phyloP scores from a whole-genome alignment of 1,284 basidiomycete genomes.

The Kwoniella shivajii region DNA sequence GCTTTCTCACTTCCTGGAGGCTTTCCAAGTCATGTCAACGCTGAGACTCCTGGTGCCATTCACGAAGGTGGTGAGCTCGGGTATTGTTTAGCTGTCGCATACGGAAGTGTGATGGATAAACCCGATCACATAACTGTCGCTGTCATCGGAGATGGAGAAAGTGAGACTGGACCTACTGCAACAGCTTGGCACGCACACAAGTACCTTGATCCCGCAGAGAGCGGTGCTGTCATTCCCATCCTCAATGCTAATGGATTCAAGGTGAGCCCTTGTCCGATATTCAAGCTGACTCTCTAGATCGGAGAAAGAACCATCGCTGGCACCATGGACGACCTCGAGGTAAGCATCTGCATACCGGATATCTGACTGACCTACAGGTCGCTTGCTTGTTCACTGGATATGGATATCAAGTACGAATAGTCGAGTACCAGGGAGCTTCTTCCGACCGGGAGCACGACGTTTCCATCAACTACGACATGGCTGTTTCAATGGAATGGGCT shows the following conservation, averaged over 20 bases:
- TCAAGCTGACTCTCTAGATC: conserved; percentile 67
- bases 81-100: conserved; percentile 79
- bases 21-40: conserved; percentile 58
- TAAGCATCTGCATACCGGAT: conserved; percentile 47
- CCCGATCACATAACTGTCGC: conserved; percentile 77
- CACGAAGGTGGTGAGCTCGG: conserved; percentile 91
- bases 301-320: conserved; percentile 84
- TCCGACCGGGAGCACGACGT: conserved; percentile 49
- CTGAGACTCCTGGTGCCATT: conserved; percentile 73
- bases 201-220: conserved; percentile 88
- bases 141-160: conserved; percentile 83
- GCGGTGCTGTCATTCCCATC: conserved; percentile 83
- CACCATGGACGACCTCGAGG: conserved; percentile 84
- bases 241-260: conserved; percentile 72
- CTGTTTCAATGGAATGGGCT: conserved; percentile 79
- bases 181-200: conserved; percentile 79
- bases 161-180: conserved; percentile 81
- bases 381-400: conserved; percentile 61
- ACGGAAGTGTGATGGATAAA: conserved; percentile 79
- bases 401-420: conserved; percentile 82
- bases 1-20: conserved; percentile 58
- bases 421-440: conserved; percentile 63
- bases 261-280: conserved; percentile 19
- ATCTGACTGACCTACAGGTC: conserved; percentile 22
- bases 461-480: conserved; percentile 61